Conservation (phyloP, 805 yeast genomes). For the Aciculoconidium aculeatum region DNA sequence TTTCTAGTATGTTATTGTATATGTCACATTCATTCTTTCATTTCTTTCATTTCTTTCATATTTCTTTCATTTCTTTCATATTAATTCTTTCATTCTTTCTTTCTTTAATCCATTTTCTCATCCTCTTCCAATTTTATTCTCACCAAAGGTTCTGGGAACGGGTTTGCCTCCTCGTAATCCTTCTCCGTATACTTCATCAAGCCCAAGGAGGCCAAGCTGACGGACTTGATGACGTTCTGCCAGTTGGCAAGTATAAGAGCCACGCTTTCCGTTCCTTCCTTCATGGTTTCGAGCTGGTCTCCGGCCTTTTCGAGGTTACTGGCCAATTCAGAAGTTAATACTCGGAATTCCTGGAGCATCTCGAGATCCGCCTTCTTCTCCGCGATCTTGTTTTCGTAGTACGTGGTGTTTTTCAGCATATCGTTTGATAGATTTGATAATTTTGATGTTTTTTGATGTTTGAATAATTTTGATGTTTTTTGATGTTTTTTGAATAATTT, state of each 20-base stretch:
- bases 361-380: slow-evolving; percentile 50
- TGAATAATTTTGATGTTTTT: background rate
- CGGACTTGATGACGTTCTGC: slow-evolving; percentile 56
- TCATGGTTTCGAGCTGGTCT: slow-evolving; percentile 42
- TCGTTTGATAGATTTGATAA: background rate
- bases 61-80: background rate
- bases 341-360: slow-evolving; percentile 41
- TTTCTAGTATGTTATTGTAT: slow-evolving; percentile 1
- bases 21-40: slow-evolving; percentile 1
- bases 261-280: slow-evolving; percentile 56
- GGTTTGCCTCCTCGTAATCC: slow-evolving; percentile 38
- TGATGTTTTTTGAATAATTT: background rate
- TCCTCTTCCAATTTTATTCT: slow-evolving; percentile 49
- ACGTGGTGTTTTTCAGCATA: slow-evolving; percentile 8
- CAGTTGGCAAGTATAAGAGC: slow-evolving; percentile 57
- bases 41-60: background rate
- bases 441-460: background rate
- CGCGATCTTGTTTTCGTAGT: slow-evolving; percentile 22
- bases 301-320: slow-evolving; percentile 43
- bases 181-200: slow-evolving; percentile 37
- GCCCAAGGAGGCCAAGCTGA: slow-evolving; percentile 56
- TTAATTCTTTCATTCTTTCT: slow-evolving; percentile 2
- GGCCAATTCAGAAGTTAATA: slow-evolving; percentile 41
- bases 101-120: no score
- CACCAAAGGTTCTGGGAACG: slow-evolving; percentile 63